These are phyloP conservation scores for Metschnikowia vanudenii DNA, from an alignment of 805 yeast genomes.

Conservation along the genomic window DNA sequence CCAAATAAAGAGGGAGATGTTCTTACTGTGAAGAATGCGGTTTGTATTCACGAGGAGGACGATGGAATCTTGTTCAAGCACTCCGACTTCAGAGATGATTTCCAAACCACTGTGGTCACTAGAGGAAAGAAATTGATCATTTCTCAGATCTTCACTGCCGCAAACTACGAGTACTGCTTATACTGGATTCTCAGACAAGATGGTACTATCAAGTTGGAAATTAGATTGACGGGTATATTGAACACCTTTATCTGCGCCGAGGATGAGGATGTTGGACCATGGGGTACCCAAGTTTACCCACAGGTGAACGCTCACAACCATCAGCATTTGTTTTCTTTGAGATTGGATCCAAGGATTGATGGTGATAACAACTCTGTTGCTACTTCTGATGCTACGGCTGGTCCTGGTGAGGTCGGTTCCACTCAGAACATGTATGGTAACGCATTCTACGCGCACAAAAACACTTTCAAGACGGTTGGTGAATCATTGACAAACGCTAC, in stretches of 20 bases:
- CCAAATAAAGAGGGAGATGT: constrained; percentile 67
- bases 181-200: constrained; percentile 84
- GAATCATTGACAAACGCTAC: constrained; percentile 64
- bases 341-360: constrained; percentile 79
- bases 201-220: constrained; percentile 76
- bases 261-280: constrained; percentile 67
- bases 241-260: constrained; percentile 67
- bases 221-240: constrained; percentile 78
- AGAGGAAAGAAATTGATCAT: constrained; percentile 72
- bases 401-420: constrained; percentile 61
- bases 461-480: constrained; percentile 63
- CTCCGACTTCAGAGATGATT: constrained; percentile 79
- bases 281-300: constrained; percentile 81
- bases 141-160: constrained; percentile 83
- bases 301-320: constrained; percentile 82
- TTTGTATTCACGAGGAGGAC: constrained; percentile 85
- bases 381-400: constrained; percentile 58
- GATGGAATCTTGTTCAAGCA: constrained; percentile 79
- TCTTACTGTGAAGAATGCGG: constrained; percentile 68
- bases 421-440: constrained; percentile 76
- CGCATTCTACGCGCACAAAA: constrained; percentile 65
- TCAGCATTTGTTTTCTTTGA: constrained; percentile 76
- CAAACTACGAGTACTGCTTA: constrained; percentile 81
- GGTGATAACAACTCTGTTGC: constrained; percentile 78
- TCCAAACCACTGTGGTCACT: constrained; percentile 70